Conservation (phyloP, 1,284 basidiomycete species). For the Apiotrichum sp. region DNA sequence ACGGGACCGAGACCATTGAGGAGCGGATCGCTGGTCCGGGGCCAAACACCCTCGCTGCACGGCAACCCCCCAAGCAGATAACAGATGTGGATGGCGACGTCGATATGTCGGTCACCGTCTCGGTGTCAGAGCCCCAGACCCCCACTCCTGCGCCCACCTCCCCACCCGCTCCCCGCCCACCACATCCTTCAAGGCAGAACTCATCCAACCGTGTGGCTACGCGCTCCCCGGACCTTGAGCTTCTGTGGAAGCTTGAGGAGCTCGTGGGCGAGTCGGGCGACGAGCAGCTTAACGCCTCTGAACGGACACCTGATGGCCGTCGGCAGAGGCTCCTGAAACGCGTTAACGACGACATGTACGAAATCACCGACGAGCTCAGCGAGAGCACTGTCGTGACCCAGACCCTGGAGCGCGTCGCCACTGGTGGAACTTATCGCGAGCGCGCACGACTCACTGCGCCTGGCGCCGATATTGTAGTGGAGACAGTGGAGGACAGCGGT, state of each 20-base stretch:
- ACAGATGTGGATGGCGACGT: constrained; percentile 12
- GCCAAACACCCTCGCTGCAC: constrained; percentile 1
- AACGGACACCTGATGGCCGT: constrained; percentile 2
- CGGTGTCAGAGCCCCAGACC: not conserved
- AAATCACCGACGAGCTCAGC: constrained; percentile 47
- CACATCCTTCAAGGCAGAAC: not conserved
- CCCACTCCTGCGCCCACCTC: not conserved
- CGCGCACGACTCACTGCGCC: not conserved
- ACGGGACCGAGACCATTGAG: not conserved
- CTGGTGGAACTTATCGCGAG: not conserved
- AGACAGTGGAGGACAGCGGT: constrained; percentile 9
- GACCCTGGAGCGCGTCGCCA: constrained; percentile 19
- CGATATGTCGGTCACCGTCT: constrained; percentile 1
- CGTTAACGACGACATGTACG: constrained; percentile 37
- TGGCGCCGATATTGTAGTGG: constrained; percentile 13
- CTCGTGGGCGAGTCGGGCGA: constrained; percentile 34
- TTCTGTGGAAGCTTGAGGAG: constrained; percentile 32
- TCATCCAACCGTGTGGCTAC: not conserved
- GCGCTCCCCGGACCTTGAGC: constrained; percentile 19
- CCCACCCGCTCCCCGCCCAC: not conserved
- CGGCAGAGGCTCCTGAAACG: constrained; percentile 11
- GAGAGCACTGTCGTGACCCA: constrained; percentile 39
- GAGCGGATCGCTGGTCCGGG: not conserved
- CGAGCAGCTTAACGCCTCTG: constrained; percentile 23
- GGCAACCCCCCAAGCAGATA: not conserved